Evolutionary conservation across 192 early-diverging fungal genomes (phyloP).

Genomic region (Thamnidium elegans): DNA sequence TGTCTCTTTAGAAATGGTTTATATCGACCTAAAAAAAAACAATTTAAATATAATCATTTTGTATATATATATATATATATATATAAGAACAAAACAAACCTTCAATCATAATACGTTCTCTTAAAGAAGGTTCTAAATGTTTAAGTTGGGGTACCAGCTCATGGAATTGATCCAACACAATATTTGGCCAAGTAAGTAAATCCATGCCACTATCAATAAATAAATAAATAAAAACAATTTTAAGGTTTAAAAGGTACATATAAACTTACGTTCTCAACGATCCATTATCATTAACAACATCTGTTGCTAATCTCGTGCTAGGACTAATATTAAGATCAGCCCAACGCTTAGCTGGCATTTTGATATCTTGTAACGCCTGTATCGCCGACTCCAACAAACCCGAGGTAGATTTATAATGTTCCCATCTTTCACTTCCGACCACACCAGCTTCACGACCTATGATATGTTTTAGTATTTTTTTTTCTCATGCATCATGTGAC

Average conservation of each 20-base stretch:
- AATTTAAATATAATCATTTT: too few species aligned
- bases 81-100: too few species aligned
- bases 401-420: constrained; percentile 39
- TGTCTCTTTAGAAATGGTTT: constrained; percentile 65
- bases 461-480: not conserved
- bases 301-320: not conserved
- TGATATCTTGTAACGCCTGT: constrained; percentile 44
- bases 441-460: constrained; percentile 53
- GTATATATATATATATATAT: too few species aligned
- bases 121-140: constrained; percentile 48
- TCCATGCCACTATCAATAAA: constrained; percentile 45
- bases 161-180: constrained; percentile 44
- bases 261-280: constrained; percentile 21
- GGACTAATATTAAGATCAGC: constrained; percentile 34
- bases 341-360: constrained; percentile 56
- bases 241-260: too few species aligned
- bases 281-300: constrained; percentile 20
- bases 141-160: constrained; percentile 56
- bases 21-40: constrained; percentile 53
- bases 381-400: constrained; percentile 48
- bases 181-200: constrained; percentile 42
- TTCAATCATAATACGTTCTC: constrained; percentile 57
- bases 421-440: constrained; percentile 48
- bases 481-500: not conserved
- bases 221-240: constrained; percentile 3